Conservation (phyloP, 2,329 filamentous ascomycete species). For the Rosellinia necatrix region DNA sequence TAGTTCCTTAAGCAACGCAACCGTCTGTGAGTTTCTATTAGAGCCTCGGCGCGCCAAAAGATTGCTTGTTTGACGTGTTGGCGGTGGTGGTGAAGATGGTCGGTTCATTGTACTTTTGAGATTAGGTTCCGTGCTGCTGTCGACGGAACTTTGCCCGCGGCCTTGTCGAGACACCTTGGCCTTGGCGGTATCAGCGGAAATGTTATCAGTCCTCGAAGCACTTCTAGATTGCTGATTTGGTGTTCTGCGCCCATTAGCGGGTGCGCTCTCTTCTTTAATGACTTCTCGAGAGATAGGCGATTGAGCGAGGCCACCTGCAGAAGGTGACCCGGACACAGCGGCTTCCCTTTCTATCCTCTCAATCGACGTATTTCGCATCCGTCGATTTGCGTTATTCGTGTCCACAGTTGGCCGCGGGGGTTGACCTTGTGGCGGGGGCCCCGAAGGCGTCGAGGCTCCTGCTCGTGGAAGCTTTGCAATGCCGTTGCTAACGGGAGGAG, state of each 20-base stretch:
- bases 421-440: conserved; percentile 61
- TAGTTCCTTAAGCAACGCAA: conserved; percentile 81
- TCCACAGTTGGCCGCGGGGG: conserved; percentile 54
- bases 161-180: conserved; percentile 56
- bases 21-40: conserved; percentile 66
- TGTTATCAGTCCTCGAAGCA: conserved; percentile 45
- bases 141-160: conserved; percentile 68
- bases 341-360: conserved; percentile 49
- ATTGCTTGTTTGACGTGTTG: conserved; percentile 61
- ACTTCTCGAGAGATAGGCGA: conserved; percentile 51
- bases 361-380: conserved; percentile 55
- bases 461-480: conserved; percentile 48
- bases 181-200: conserved; percentile 44
- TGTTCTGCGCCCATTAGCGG: conserved; percentile 65
- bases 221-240: conserved; percentile 58
- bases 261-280: conserved; percentile 54
- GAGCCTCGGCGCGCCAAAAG: conserved; percentile 64
- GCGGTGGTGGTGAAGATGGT: conserved; percentile 63
- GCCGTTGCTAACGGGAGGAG: conserved; percentile 41
- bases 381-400: conserved; percentile 45
- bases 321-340: conserved; percentile 45
- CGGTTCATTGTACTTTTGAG: conserved; percentile 50
- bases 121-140: conserved; percentile 66
- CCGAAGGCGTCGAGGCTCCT: conserved; percentile 49
- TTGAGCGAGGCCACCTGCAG: conserved; percentile 42